Evolutionary conservation across 73 alveolate genomes (phyloP).

Genomic region (Paramecium caudatum): DNA sequence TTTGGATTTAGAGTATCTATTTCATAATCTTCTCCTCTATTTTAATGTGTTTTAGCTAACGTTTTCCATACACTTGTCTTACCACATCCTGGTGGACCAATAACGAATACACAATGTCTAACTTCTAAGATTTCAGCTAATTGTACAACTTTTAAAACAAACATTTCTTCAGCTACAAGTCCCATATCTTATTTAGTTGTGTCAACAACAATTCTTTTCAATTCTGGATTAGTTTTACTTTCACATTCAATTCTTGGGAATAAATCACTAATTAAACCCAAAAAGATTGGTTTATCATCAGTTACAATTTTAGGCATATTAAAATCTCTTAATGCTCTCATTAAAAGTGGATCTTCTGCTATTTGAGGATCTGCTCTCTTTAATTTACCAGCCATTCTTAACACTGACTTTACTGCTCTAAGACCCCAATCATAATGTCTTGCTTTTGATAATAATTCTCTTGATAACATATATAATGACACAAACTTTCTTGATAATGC

Average conservation of each 20-base stretch:
- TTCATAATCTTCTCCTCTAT: constrained; percentile 87
- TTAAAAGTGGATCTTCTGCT: constrained; percentile 97
- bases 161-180: constrained; percentile 96
- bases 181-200: constrained; percentile 86
- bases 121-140: constrained; percentile 98
- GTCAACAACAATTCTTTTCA: constrained; percentile 83
- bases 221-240: constrained; percentile 84
- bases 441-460: constrained; percentile 96
- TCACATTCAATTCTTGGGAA: constrained; percentile 99
- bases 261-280: constrained; percentile 97
- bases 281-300: constrained; percentile 97
- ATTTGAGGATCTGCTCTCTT: constrained; percentile 99
- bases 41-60: constrained; percentile 83
- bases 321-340: constrained; percentile 99
- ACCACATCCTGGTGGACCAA: constrained; percentile 99
- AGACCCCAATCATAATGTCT: constrained; percentile 99
- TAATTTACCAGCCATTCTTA: constrained; percentile 99
- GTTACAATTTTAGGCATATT: constrained; percentile 98
- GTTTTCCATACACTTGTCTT: constrained; percentile 99
- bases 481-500: constrained; percentile 94
- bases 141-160: constrained; percentile 97
- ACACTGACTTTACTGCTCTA: constrained; percentile 99
- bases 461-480: constrained; percentile 93
- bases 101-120: constrained; percentile 99
- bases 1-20: constrained; percentile 99